phyloP scores from a whole-genome alignment of 2,329 filamentous ascomycete genomes.

The Neurospora sp. region DNA sequence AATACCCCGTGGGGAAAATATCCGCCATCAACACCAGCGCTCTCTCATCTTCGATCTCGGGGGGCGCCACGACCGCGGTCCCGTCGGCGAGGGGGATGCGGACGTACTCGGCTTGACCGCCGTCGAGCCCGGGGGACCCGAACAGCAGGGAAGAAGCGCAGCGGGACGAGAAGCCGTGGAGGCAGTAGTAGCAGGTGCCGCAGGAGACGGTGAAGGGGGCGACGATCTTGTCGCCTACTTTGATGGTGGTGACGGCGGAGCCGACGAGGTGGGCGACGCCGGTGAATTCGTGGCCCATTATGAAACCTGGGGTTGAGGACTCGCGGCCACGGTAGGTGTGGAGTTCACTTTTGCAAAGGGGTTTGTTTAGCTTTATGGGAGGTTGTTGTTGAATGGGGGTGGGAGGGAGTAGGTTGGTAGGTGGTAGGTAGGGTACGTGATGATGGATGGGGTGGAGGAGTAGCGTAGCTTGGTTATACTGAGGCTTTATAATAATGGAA shows the following conservation, averaged over 20 bases:
- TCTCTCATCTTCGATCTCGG: constrained; percentile 56
- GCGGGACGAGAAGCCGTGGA: constrained; percentile 63
- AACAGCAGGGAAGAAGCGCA: constrained; percentile 64
- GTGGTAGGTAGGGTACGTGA: not conserved
- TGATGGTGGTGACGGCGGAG: constrained; percentile 54
- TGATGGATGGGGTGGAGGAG: not conserved
- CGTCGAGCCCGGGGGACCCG: constrained; percentile 59
- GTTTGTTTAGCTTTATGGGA: not conserved
- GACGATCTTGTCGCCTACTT: constrained; percentile 69
- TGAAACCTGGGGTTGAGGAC: constrained; percentile 51
- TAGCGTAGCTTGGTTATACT: not conserved
- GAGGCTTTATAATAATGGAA: not conserved
- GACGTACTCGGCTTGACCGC: constrained; percentile 74
- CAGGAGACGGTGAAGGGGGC: constrained; percentile 77
- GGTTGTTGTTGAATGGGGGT: constrained; percentile 1
- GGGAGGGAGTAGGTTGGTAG: not conserved
- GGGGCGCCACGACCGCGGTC: constrained; percentile 66
- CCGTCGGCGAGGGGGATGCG: constrained; percentile 73
- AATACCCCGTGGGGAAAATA: constrained; percentile 83
- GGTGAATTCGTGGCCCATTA: constrained; percentile 81
- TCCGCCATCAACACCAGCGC: constrained; percentile 82
- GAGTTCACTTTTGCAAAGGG: constrained; percentile 50
- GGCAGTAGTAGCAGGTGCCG: constrained; percentile 75
- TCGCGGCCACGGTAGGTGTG: constrained; percentile 82
- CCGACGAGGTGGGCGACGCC: constrained; percentile 64